Conservation (phyloP, 768 basidiomycete genomes). For the Tylopilus plumbeoviolaceoides region DNA sequence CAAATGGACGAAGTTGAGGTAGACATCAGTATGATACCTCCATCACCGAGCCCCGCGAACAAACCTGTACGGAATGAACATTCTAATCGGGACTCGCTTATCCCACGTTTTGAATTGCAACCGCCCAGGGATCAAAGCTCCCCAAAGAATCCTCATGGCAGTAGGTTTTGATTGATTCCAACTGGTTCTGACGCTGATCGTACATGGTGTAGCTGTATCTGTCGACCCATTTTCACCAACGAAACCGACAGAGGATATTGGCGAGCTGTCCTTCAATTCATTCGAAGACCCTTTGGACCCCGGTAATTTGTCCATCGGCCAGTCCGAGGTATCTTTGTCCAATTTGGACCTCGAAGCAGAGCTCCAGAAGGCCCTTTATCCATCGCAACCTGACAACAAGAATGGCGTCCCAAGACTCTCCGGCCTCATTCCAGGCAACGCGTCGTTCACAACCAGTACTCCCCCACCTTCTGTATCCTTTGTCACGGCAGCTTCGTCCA, state of each 20-base stretch:
- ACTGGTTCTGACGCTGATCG: not conserved
- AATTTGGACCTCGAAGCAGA: constrained; percentile 32
- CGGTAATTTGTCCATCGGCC: constrained; percentile 32
- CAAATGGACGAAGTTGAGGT: constrained; percentile 32
- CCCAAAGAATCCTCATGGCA: constrained; percentile 10
- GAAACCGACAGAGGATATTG: constrained; percentile 23
- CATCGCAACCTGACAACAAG: constrained; percentile 8
- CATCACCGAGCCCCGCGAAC: constrained; percentile 46
- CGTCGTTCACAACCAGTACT: constrained; percentile 25
- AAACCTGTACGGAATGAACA: constrained; percentile 13
- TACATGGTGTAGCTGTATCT: constrained; percentile 7
- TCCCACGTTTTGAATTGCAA: constrained; percentile 34
- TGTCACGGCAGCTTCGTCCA: constrained; percentile 14
- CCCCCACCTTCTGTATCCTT: constrained; percentile 26
- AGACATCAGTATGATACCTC: constrained; percentile 44
- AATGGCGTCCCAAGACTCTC: constrained; percentile 20
- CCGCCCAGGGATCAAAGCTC: constrained; percentile 18
- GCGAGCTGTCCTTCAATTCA: constrained; percentile 28
- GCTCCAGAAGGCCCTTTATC: constrained; percentile 20
- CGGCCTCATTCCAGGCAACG: constrained; percentile 21
- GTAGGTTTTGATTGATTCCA: constrained; percentile 12
- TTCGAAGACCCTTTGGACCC: constrained; percentile 29
- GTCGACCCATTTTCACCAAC: constrained; percentile 22
- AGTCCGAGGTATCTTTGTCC: constrained; percentile 34
- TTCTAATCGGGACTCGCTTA: constrained; percentile 26